Evolutionary conservation across 1,139 yeast species (phyloP).

Genomic region (Sugiyamaella xylanicola): DNA sequence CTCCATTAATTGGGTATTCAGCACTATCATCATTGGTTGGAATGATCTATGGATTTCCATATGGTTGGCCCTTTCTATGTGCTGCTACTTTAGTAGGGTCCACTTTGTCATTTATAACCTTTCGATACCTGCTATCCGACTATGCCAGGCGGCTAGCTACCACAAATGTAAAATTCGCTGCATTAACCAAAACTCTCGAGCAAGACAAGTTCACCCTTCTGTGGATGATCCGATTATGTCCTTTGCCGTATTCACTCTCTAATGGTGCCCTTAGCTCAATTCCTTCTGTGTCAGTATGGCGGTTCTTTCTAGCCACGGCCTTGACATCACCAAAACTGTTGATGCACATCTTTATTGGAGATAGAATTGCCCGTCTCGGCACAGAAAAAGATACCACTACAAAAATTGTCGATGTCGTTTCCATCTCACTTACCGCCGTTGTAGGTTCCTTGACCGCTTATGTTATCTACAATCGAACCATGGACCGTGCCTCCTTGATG

Average conservation of each 20-base stretch:
- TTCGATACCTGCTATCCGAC: conserved; percentile 59
- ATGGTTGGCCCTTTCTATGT: conserved; percentile 80
- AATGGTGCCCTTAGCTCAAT: conserved; percentile 91
- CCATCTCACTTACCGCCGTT: conserved; percentile 59
- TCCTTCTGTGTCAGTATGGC: conserved; percentile 64
- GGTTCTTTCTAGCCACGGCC: conserved; percentile 70
- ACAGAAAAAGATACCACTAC: conserved; percentile 52
- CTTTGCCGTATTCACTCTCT: conserved; percentile 87
- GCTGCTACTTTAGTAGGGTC: conserved; percentile 74
- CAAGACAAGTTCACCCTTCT: conserved; percentile 67
- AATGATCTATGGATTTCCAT: conserved; percentile 76
- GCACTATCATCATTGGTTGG: conserved; percentile 71
- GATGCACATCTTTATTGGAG: conserved; percentile 78
- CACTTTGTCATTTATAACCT: conserved; percentile 65
- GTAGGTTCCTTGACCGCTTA: conserved; percentile 68
- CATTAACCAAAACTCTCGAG: conserved; percentile 73
- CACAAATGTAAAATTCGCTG: conserved; percentile 65
- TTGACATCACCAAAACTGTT: conserved; percentile 80
- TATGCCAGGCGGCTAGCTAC: conserved; percentile 58
- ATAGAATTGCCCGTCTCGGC: conserved; percentile 71
- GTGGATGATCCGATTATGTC: conserved; percentile 77
- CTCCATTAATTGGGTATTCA: conserved; percentile 86
- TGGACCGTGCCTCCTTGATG: conserved; percentile 39
- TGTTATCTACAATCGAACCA: conserved; percentile 64
- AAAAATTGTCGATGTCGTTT: conserved; percentile 61